These are phyloP conservation scores for Cicer pinnatifidum DNA, from an alignment of 306 rosid genomes.

Conservation along the genomic window DNA sequence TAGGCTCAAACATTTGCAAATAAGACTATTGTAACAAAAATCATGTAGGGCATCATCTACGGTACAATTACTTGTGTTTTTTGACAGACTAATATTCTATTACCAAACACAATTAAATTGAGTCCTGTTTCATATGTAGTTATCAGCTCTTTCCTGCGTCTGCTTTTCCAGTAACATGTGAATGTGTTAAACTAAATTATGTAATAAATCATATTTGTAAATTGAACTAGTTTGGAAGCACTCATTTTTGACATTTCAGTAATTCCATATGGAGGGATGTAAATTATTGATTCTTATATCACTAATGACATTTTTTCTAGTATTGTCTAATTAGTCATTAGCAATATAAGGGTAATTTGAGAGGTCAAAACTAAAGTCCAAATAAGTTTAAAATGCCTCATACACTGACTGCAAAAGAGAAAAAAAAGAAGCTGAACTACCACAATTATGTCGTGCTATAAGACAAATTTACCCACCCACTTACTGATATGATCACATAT, in stretches of 20 bases:
- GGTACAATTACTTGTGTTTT: slow-evolving; percentile 6
- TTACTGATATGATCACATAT: background rate
- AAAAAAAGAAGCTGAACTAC: background rate
- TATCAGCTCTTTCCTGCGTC: slow-evolving; percentile 20
- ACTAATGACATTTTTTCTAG: slow-evolving; percentile 13
- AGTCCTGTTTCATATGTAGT: background rate
- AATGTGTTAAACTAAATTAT: slow-evolving; percentile 32
- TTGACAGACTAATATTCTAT: background rate
- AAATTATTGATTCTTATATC: slow-evolving; percentile 10
- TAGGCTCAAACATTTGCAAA: slow-evolving; percentile 27
- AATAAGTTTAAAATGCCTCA: slow-evolving; percentile 31
- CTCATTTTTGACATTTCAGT: slow-evolving; percentile 20
- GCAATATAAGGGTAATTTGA: slow-evolving; percentile 12
- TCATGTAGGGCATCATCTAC: background rate
- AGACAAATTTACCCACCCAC: slow-evolving; percentile 16
- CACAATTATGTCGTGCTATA: background rate
- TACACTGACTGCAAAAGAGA: background rate
- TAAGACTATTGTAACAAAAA: background rate
- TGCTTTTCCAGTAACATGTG: slow-evolving; percentile 24
- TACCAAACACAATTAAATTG: slow-evolving; percentile 24
- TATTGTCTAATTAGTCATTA: slow-evolving; percentile 1
- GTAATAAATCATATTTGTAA: slow-evolving; percentile 19
- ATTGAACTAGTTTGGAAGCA: slow-evolving; percentile 33
- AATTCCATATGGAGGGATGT: slow-evolving; percentile 1
- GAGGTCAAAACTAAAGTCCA: slow-evolving; percentile 18